These are phyloP conservation scores for Jaltomata sinuosa DNA, from an alignment of 257 asterid species.

Conservation along the genomic window DNA sequence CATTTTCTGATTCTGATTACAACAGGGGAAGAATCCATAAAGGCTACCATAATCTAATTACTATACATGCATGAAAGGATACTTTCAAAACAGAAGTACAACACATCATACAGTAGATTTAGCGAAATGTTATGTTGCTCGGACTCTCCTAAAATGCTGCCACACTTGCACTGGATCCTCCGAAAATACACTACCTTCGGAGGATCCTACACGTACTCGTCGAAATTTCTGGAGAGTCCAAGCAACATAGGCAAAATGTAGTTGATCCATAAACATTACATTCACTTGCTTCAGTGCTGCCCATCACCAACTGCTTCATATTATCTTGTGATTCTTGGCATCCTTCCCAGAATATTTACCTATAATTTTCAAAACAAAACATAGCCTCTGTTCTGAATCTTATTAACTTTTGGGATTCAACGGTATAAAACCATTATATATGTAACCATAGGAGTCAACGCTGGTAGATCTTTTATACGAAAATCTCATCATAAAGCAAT, in stretches of 20 bases:
- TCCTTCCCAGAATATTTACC: background rate
- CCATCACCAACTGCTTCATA: background rate
- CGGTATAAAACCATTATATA: too few species aligned
- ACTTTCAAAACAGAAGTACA: background rate
- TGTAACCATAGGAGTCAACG: too few species aligned
- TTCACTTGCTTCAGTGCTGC: background rate
- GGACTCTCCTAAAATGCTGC: background rate
- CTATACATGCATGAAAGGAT: background rate
- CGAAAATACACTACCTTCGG: background rate
- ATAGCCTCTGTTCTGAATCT: background rate
- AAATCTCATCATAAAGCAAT: too few species aligned
- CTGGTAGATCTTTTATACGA: too few species aligned
- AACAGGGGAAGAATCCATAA: background rate
- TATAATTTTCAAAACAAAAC: background rate
- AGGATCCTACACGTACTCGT: background rate
- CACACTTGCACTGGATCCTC: fast-evolving
- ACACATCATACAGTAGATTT: background rate
- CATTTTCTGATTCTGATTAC: too few species aligned
- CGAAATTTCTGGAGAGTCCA: background rate
- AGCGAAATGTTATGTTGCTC: background rate
- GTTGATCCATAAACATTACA: too few species aligned
- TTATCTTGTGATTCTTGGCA: background rate
- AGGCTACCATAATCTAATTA: too few species aligned
- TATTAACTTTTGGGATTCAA: too few species aligned
- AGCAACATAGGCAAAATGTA: background rate